These are phyloP conservation scores for Anthostomella pinea DNA, from an alignment of 2,329 filamentous ascomycete species.

Conservation along the genomic window DNA sequence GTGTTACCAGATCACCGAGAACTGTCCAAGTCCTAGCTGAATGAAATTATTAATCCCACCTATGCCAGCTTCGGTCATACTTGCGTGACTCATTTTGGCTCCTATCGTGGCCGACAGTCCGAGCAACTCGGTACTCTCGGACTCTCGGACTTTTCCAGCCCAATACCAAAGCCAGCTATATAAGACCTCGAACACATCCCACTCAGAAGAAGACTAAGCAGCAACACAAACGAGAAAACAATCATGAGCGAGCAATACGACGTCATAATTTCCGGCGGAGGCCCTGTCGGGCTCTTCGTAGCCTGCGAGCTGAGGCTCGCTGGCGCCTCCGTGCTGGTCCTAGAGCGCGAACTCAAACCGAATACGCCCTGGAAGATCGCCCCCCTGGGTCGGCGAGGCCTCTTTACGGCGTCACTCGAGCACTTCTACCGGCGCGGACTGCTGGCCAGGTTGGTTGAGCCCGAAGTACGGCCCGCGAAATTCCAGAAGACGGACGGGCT, in stretches of 20 bases:
- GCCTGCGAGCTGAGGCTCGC: conserved; percentile 36
- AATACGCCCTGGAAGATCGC: conserved; percentile 30
- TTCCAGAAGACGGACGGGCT: conserved; percentile 24
- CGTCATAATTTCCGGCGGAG: conserved; percentile 35
- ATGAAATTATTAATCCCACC: too few species aligned
- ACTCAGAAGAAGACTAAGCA: too few species aligned
- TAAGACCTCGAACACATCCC: too few species aligned
- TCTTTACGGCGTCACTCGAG: conserved; percentile 35
- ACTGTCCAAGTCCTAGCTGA: too few species aligned
- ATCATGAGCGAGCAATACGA: conserved; percentile 29
- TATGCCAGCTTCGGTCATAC: too few species aligned
- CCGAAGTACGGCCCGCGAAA: conserved; percentile 3
- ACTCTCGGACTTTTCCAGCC: too few species aligned
- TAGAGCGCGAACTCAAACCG: conserved; percentile 28
- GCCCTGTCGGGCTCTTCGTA: conserved; percentile 35
- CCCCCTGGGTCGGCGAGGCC: conserved; percentile 29
- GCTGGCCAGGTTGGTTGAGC: conserved; percentile 27
- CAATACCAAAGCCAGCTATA: too few species aligned
- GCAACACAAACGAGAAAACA: too few species aligned
- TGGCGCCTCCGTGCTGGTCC: conserved; percentile 33
- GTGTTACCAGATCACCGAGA: too few species aligned
- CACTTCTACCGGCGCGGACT: conserved; percentile 38
- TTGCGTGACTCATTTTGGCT: too few species aligned
- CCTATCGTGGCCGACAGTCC: too few species aligned
- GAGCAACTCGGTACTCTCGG: too few species aligned